Evolutionary conservation across 2,329 filamentous ascomycete species (phyloP).

Genomic region (Verticillium longisporum): DNA sequence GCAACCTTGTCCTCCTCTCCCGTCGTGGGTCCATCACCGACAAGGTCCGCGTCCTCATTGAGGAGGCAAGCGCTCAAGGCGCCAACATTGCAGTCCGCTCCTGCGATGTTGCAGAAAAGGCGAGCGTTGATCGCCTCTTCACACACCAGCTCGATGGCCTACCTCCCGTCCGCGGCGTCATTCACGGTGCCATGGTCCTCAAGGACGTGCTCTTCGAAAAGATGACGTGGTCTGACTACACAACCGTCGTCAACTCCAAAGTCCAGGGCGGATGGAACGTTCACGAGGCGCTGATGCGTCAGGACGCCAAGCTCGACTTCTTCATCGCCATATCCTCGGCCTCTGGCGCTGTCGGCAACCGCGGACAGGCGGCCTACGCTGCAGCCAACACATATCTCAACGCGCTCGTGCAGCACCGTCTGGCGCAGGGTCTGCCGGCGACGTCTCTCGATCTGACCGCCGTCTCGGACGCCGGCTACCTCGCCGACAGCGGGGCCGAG

Average conservation of each 20-base stretch:
- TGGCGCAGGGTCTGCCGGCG: conserved; percentile 25
- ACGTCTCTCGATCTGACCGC: conserved; percentile 46
- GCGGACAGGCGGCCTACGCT: conserved; percentile 31
- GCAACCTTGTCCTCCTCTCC: conserved; percentile 19
- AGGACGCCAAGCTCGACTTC: conserved; percentile 26
- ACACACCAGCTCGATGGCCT: conserved; percentile 17
- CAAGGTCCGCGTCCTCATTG: conserved; percentile 10
- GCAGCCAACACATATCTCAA: conserved; percentile 34
- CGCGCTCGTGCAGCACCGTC: conserved; percentile 28
- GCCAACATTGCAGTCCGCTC: conserved; percentile 22
- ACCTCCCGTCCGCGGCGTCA: conserved; percentile 27
- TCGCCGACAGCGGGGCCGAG: conserved; percentile 36
- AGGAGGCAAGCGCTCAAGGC: conserved; percentile 18
- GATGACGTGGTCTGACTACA: conserved; percentile 31
- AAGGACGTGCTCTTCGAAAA: conserved; percentile 18
- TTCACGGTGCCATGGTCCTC: conserved; percentile 33
- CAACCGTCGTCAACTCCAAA: conserved; percentile 27
- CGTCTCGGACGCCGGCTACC: conserved; percentile 43
- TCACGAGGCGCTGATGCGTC: conserved; percentile 22
- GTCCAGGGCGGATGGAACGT: conserved; percentile 35
- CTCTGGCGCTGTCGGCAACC: conserved; percentile 23
- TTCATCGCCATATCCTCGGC: conserved; percentile 29
- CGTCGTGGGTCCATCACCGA: conserved; percentile 13
- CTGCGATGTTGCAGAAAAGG: conserved; percentile 22
- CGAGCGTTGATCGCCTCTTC: conserved; percentile 10